These are phyloP conservation scores for Hypoxylon rubiginosum DNA, from an alignment of 2,329 filamentous ascomycete species.

Conservation along the genomic window DNA sequence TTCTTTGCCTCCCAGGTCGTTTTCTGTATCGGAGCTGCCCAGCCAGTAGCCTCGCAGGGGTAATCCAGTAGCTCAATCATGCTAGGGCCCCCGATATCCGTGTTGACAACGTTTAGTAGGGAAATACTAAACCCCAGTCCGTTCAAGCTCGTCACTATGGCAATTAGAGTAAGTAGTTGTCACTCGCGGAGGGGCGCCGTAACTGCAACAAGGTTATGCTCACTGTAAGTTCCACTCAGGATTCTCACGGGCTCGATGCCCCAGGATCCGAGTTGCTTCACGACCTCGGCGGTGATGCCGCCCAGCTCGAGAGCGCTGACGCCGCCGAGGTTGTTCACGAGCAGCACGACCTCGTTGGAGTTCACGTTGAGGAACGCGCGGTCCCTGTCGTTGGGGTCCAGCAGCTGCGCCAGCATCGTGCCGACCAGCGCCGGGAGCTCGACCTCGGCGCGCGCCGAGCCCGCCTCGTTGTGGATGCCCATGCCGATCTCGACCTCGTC, in stretches of 20 bases:
- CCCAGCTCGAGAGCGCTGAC: conserved; percentile 80
- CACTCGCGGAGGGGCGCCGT: neutral
- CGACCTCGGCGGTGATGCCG: conserved; percentile 78
- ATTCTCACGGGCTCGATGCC: conserved; percentile 74
- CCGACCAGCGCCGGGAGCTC: conserved; percentile 67
- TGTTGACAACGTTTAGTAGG: conserved; percentile 73
- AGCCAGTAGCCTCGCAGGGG: conserved; percentile 77
- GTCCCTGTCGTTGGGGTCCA: conserved; percentile 75
- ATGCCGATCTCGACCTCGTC: conserved; percentile 77
- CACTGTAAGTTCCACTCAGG: conserved; percentile 75
- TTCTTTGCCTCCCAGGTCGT: conserved; percentile 74
- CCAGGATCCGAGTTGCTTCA: conserved; percentile 71
- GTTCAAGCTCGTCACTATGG: conserved; percentile 78
- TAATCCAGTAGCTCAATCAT: conserved; percentile 79
- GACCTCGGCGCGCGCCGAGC: conserved; percentile 66
- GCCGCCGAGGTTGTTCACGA: conserved; percentile 83
- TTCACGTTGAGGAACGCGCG: conserved; percentile 76
- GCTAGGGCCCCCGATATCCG: conserved; percentile 69
- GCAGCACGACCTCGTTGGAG: conserved; percentile 73
- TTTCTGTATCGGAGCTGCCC: conserved; percentile 73
- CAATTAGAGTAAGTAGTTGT: conserved; percentile 4
- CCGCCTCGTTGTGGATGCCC: conserved; percentile 82
- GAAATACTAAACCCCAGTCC: conserved; percentile 81
- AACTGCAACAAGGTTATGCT: conserved; percentile 10
- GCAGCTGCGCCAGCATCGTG: conserved; percentile 77